Base-by-base conservation (phyloP, 1,284 basidiomycete species). In the Microbotryum intermedium region DNA sequence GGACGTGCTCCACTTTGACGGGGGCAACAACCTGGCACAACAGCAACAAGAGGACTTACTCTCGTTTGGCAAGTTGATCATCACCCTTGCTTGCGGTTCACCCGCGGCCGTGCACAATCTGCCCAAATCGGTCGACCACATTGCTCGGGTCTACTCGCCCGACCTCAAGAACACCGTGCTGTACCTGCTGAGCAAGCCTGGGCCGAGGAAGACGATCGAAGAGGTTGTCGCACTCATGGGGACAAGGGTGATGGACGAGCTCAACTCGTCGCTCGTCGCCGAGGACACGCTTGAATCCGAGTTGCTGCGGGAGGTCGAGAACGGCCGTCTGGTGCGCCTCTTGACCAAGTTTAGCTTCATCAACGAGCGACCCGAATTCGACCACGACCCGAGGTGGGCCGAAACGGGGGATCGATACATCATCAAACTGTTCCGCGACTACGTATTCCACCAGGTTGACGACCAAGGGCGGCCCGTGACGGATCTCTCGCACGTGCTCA, bases 361-460 rank as follows among this genome's bases (percentile, higher is more conserved):
- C 78, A 97, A 97, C 75, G 95, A 99, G 74, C 82, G 95, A 20
- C 94, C 94, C 11, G 94, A 97, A 88, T 97, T 97, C 71, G 90
- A 94, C 54, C 85, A 89, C 56, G 94, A 97, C 72, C 84, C 90
- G 2, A 82, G 92, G 11, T 98, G 94, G 94, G 92, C 92, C 9
- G 95, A 98, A 74, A 97, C 94, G 2, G 95, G 95, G 16, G 95
- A 99, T 73, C 81, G 93, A 60, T 98, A 99, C 74, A 90, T 98
- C 71, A 83, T 98, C 79, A 97, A 95, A 79, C 82, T 99, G 53
- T 98, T 99, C 82, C 83, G 95, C 29, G 95, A 99, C 76, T 93
- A 90, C 72, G 92, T 98, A 48, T 99, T 99, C 77, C 95, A 99
- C 74, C 90, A 94, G 71, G 86, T 95, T 48, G 91, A 95, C 69